Evolutionary conservation across 257 asterid genomes (phyloP).

Genomic region (Primulina eburnea): DNA sequence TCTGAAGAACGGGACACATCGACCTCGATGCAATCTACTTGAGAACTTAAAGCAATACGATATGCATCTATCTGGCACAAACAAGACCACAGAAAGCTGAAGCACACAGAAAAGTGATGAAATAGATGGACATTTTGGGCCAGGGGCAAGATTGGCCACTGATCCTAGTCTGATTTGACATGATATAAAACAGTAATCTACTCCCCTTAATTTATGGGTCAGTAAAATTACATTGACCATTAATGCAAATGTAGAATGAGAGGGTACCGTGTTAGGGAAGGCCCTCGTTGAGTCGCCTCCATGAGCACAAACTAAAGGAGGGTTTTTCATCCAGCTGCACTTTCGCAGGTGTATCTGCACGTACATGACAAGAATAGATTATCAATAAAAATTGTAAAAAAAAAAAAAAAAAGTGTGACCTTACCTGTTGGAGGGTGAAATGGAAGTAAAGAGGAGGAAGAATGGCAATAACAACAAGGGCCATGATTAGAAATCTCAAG

Average conservation of each 20-base stretch:
- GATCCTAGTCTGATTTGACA: no score
- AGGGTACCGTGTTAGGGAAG: conserved; percentile 88
- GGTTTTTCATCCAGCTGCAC: conserved; percentile 73
- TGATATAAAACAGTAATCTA: no score
- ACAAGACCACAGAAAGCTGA: conserved; percentile 17
- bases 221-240: no score
- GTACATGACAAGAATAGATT: conserved; percentile 1
- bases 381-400: neutral
- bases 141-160: no score
- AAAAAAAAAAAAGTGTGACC: neutral
- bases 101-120: neutral
- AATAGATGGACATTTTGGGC: no score
- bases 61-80: conserved; percentile 72
- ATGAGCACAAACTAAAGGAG: conserved; percentile 96
- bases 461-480: conserved; percentile 29
- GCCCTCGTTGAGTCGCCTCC: conserved; percentile 97
- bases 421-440: conserved; percentile 75
- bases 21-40: conserved; percentile 88
- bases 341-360: conserved; percentile 57
- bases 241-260: neutral
- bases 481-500: no score
- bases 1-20: conserved; percentile 95
- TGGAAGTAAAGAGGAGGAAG: conserved; percentile 88
- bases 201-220: no score
- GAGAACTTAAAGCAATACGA: conserved; percentile 60